Base-by-base conservation (phyloP, 768 basidiomycete species). In the Polyporus arcularius region DNA sequence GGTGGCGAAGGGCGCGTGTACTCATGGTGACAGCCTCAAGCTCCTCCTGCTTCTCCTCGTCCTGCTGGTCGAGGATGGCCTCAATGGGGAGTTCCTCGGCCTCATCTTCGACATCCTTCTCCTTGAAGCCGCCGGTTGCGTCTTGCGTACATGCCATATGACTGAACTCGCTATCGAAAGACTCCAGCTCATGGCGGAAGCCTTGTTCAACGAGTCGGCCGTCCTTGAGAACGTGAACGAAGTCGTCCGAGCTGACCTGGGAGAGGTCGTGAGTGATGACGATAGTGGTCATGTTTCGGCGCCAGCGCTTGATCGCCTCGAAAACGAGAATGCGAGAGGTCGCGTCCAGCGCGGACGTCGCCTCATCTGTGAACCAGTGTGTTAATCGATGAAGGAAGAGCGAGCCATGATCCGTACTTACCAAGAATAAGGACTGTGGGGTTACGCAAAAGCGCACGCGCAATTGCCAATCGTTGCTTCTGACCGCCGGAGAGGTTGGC, bases 211-310 rank as follows among this genome's bases (percentile, higher is more conserved):
- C 88, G 32, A 97, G 85, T 0, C 71, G 66, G 0, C 96, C 96
- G 18, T 85, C 80, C 65, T 87, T 85, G 78, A 98, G 86, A 3
- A 98, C 91, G 71, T 98, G 97, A 12, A 97, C 92, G 65, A 97
- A 98, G 73, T 98, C 96, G 14, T 78, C 72, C 0, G 75, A 54
- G 21, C 75, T 74, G 64, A 99, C 90, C 65, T 95, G 92, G 1
- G 88, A 87, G 16, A 98, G 85, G 67, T 98, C 97, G 73, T 98
- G 96, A 0, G 96, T 98, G 71, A 98, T 97, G 63, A 96, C 88
- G 70, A 96, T 87, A 6, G 93, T 97, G 4, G 93, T 98, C 67
- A 85, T 86, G 76, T 90, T 89, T 15, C 71, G 69, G 7, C 92
- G 80, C 89, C 90, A 93, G 3, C 74, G 74, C 68, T 82, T 83